Conservation (phyloP, 2,329 filamentous ascomycete species). For the Tolypocladium capitatum region DNA sequence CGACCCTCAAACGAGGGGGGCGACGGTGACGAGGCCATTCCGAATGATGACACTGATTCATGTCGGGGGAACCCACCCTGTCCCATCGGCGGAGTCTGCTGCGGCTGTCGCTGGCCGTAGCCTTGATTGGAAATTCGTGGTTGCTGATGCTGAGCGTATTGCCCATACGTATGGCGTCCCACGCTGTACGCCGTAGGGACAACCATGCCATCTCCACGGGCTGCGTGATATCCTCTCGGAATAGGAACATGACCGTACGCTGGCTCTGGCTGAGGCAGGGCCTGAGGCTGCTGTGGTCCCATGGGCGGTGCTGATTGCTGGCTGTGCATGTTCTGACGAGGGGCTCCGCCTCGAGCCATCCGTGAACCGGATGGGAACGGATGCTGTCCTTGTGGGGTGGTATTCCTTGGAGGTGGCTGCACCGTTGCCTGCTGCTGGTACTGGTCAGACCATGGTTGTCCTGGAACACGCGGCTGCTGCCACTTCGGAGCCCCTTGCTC, state of each 20-base stretch:
- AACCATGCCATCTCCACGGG: slow-evolving; percentile 22
- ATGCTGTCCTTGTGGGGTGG: neutral
- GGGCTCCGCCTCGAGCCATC: neutral
- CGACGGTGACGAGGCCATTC: slow-evolving; percentile 1
- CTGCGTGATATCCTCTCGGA: slow-evolving; percentile 20
- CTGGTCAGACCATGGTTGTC: slow-evolving; percentile 6
- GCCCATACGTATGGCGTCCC: slow-evolving; percentile 4
- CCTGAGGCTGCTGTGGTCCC: neutral
- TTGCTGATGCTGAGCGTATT: slow-evolving; percentile 3
- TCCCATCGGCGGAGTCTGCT: slow-evolving; percentile 1
- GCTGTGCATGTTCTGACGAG: neutral
- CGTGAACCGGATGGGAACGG: neutral
- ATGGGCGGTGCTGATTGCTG: neutral
- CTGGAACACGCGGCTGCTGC: slow-evolving; percentile 1
- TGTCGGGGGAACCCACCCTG: neutral
- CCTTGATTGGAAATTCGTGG: slow-evolving; percentile 5
- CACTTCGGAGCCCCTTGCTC: neutral
- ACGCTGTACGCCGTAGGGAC: slow-evolving; percentile 15
- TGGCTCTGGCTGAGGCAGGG: slow-evolving; percentile 12
- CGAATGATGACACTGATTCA: slow-evolving; percentile 2
- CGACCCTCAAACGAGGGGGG: neutral
- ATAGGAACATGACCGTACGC: slow-evolving; percentile 25
- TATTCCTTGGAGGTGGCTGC: neutral
- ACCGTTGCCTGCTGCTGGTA: slow-evolving; percentile 1
- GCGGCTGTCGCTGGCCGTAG: neutral